Evolutionary conservation across 1,284 basidiomycete species (phyloP).

Genomic region (Ustilago cynodontis): DNA sequence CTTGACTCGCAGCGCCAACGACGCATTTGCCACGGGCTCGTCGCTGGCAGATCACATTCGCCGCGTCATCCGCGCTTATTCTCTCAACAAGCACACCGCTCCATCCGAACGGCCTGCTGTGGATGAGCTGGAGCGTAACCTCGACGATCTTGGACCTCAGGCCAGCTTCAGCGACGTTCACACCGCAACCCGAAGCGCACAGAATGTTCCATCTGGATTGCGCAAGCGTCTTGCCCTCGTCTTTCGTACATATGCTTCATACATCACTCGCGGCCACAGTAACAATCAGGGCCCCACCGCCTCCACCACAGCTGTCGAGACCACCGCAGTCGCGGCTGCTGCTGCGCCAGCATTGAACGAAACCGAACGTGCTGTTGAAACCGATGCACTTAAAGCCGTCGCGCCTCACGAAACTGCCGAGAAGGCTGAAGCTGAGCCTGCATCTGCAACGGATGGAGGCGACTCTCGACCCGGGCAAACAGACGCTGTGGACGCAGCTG

Average conservation of each 20-base stretch:
- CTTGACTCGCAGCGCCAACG: background rate
- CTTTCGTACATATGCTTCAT: constrained; percentile 3
- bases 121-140: constrained; percentile 11
- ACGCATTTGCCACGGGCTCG: background rate
- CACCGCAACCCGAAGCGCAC: background rate
- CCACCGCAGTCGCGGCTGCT: background rate
- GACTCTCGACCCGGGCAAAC: background rate
- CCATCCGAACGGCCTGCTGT: constrained; percentile 3
- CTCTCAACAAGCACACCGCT: background rate
- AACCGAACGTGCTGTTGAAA: background rate
- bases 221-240: constrained; percentile 1
- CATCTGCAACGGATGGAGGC: background rate
- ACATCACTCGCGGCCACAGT: background rate
- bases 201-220: constrained; percentile 2
- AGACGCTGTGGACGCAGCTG: background rate
- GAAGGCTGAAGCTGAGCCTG: background rate
- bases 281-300: background rate
- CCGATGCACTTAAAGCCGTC: background rate
- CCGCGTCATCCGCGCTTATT: constrained; percentile 7
- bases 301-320: background rate
- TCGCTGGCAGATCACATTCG: constrained; percentile 17
- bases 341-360: too few species aligned
- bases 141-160: background rate
- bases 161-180: constrained; percentile 11
- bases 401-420: background rate